Conservation (phyloP, 2,329 filamentous ascomycete genomes). For the Fusarium ramigenum region DNA sequence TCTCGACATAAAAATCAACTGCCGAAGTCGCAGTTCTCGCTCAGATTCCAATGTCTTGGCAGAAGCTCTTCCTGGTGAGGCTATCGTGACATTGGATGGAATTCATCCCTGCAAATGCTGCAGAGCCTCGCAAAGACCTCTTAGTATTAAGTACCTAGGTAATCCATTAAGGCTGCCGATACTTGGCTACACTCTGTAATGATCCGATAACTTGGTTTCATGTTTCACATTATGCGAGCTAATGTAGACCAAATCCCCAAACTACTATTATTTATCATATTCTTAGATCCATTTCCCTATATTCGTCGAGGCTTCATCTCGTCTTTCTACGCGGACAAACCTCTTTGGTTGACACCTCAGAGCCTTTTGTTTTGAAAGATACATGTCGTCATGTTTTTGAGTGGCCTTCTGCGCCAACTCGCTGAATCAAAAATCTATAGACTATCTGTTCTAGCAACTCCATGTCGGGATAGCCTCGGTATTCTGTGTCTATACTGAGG, state of each 20-base stretch:
- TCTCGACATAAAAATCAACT: slow-evolving; percentile 23
- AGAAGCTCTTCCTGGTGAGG: background rate
- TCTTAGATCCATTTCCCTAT: background rate
- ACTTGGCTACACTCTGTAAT: background rate
- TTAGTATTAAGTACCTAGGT: background rate
- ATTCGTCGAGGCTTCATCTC: background rate
- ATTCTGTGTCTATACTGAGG: background rate
- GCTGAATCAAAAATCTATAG: background rate
- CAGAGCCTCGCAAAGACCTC: background rate
- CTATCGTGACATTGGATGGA: background rate
- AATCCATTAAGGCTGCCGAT: background rate
- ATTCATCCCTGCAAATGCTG: background rate
- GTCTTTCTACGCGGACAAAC: background rate
- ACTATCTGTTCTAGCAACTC: background rate
- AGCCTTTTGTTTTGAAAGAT: background rate
- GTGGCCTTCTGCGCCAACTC: background rate
- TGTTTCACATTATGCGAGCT: background rate
- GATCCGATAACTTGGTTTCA: background rate
- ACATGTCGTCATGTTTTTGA: background rate
- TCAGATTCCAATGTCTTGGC: background rate
- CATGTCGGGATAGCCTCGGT: background rate
- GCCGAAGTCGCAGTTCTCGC: background rate
- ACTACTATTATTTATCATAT: background rate
- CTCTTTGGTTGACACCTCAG: too few relatives aligned
- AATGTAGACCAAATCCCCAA: background rate